Evolutionary conservation across 371 early-diverging fungal genomes (phyloP).

Genomic region (Mucor irregularis): DNA sequence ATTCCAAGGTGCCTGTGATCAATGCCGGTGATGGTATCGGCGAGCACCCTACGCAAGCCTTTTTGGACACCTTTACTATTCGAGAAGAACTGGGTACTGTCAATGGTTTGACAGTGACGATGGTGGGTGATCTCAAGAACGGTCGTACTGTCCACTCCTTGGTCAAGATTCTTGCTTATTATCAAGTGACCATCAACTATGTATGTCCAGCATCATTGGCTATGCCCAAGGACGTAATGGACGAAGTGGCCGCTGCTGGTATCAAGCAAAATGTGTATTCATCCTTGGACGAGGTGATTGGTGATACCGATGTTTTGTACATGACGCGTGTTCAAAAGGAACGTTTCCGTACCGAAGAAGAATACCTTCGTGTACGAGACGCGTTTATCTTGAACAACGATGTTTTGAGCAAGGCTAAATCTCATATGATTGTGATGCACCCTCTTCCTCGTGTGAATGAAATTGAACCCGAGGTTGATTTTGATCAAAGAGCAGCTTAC

Average conservation of each 20-base stretch:
- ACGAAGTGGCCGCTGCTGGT: slow-evolving; percentile 68
- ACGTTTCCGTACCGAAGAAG: slow-evolving; percentile 77
- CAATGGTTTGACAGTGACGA: slow-evolving; percentile 91
- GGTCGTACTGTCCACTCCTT: slow-evolving; percentile 97
- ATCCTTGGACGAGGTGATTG: slow-evolving; percentile 79
- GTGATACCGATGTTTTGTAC: slow-evolving; percentile 92
- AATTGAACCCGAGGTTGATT: slow-evolving; percentile 96
- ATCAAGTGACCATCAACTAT: slow-evolving; percentile 91
- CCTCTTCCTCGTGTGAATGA: slow-evolving; percentile 95
- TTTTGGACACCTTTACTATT: slow-evolving; percentile 94
- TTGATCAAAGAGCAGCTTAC: slow-evolving; percentile 96
- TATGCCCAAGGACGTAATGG: slow-evolving; percentile 89
- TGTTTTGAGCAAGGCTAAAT: slow-evolving; percentile 82
- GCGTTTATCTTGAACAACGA: slow-evolving; percentile 87
- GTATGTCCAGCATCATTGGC: slow-evolving; percentile 81
- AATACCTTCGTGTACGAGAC: slow-evolving; percentile 81
- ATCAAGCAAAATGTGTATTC: slow-evolving; percentile 71
- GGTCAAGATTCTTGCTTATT: slow-evolving; percentile 87
- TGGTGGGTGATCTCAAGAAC: slow-evolving; percentile 96
- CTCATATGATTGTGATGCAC: slow-evolving; percentile 97
- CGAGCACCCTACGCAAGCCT: slow-evolving; percentile 98
- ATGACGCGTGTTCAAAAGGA: slow-evolving; percentile 97
- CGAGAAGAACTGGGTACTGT: slow-evolving; percentile 95
- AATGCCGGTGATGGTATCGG: slow-evolving; percentile 97
- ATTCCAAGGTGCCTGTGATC: slow-evolving; percentile 89